Evolutionary conservation across 2,329 filamentous ascomycete species (phyloP).

Genomic region (Diaporthe australafricana): DNA sequence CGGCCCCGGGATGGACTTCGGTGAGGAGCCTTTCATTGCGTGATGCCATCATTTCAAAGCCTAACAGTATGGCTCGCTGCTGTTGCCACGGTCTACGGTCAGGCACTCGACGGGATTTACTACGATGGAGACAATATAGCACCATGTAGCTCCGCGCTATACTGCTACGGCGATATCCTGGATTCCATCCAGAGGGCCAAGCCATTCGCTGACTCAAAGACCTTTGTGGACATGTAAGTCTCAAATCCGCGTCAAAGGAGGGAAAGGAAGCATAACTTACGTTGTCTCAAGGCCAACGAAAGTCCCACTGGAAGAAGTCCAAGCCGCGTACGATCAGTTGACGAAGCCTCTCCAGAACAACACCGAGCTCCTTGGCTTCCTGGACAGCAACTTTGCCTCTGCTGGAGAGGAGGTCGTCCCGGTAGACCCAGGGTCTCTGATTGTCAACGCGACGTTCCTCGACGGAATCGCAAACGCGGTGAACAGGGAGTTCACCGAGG

Average conservation of each 20-base stretch:
- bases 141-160: conserved; percentile 75
- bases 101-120: conserved; percentile 59
- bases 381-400: conserved; percentile 71
- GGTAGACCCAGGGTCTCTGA: conserved; percentile 62
- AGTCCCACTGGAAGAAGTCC: conserved; percentile 68
- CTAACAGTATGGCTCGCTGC: not conserved
- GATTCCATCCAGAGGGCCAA: conserved; percentile 71
- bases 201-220: conserved; percentile 76
- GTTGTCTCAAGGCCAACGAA: conserved; percentile 62
- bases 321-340: conserved; percentile 70
- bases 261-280: not conserved
- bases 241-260: not conserved
- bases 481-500: conserved; percentile 68
- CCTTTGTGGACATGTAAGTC: conserved; percentile 75
- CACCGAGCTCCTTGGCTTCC: conserved; percentile 70
- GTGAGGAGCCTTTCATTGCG: not conserved
- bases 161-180: conserved; percentile 75
- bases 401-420: conserved; percentile 72
- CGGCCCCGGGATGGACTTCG: not conserved
- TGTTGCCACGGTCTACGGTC: conserved; percentile 36
- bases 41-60: not conserved
- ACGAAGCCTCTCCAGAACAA: conserved; percentile 72
- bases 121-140: conserved; percentile 70
- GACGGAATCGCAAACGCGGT: conserved; percentile 66
- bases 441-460: conserved; percentile 69